Evolutionary conservation across 164 flowering plant species (phyloP).

Genomic region (Aristolochia fimbriata): DNA sequence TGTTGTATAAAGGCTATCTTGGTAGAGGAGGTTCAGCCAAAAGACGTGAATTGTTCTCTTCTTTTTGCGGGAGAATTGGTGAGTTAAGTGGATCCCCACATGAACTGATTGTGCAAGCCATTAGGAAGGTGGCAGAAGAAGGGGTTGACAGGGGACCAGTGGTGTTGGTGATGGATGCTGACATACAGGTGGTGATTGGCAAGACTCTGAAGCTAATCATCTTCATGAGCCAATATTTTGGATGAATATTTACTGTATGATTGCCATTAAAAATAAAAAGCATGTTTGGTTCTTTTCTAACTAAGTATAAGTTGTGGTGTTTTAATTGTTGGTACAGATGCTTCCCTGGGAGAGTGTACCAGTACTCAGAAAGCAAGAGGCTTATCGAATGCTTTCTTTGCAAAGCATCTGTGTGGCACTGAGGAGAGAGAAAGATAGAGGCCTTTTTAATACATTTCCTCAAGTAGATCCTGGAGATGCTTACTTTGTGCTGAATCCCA

Average conservation of each 20-base stretch:
- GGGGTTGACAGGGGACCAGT: constrained; percentile 40
- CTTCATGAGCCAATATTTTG: no score
- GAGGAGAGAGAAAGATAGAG: constrained; percentile 23
- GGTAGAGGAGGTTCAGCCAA: constrained; percentile 23
- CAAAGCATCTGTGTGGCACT: constrained; percentile 48
- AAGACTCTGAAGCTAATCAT: background rate
- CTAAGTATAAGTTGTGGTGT: no score
- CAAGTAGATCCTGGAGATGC: constrained; percentile 85
- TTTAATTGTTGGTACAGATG: constrained; percentile 45
- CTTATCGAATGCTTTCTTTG: constrained; percentile 94
- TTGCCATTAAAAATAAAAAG: no score
- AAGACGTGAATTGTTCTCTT: constrained; percentile 11
- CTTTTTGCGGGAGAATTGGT: constrained; percentile 16
- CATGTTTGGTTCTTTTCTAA: no score
- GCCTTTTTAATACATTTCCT: constrained; percentile 34
- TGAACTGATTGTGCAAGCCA: constrained; percentile 38
- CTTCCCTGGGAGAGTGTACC: constrained; percentile 97
- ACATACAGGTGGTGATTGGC: constrained; percentile 72
- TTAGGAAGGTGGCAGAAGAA: constrained; percentile 26
- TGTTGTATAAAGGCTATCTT: constrained; percentile 43
- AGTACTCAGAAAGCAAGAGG: constrained; percentile 65
- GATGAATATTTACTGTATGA: no score
- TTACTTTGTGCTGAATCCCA: constrained; percentile 82
- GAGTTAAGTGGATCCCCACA: constrained; percentile 18
- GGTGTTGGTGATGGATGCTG: constrained; percentile 67